A percentile compares a stretch with the other conserved stretches of the same genome.
Evolutionary conservation across 1,284 basidiomycete genomes (phyloP).

Genomic region (Inonotus obliquus): DNA sequence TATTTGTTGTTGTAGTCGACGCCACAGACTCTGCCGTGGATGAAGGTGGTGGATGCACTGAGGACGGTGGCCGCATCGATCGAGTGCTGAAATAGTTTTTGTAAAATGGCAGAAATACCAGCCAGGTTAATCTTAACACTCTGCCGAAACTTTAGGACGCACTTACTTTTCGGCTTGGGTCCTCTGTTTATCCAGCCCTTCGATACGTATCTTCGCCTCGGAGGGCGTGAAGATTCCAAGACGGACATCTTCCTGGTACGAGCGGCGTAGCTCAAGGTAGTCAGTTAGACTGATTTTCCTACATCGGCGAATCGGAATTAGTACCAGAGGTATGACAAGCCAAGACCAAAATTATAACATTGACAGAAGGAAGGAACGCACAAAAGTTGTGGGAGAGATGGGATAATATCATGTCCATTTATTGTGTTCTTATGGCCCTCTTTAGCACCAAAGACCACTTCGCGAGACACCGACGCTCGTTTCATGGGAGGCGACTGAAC

Average conservation of each 20-base stretch:
- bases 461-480: neutral
- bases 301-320: neutral
- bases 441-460: neutral
- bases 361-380: neutral
- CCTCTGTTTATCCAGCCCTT: slow-evolving; percentile 12
- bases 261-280: slow-evolving; percentile 14
- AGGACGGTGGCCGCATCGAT: neutral
- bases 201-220: slow-evolving; percentile 12
- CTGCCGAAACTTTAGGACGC: neutral
- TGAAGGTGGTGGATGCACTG: neutral
- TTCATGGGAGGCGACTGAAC: slow-evolving; percentile 12
- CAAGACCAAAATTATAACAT: neutral
- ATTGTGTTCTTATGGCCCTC: slow-evolving; percentile 7
- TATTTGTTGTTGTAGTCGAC: neutral
- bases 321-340: neutral
- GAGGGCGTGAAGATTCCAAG: slow-evolving; percentile 13
- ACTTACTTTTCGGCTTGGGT: slow-evolving; percentile 4
- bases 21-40: neutral
- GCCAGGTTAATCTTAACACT: neutral
- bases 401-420: neutral
- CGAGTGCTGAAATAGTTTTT: neutral
- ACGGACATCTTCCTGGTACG: slow-evolving; percentile 15
- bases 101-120: neutral
- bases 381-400: neutral
- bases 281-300: slow-evolving; percentile 6